These are phyloP conservation scores for Termitomyces sp. DNA, from an alignment of 768 basidiomycete species.

Conservation along the genomic window DNA sequence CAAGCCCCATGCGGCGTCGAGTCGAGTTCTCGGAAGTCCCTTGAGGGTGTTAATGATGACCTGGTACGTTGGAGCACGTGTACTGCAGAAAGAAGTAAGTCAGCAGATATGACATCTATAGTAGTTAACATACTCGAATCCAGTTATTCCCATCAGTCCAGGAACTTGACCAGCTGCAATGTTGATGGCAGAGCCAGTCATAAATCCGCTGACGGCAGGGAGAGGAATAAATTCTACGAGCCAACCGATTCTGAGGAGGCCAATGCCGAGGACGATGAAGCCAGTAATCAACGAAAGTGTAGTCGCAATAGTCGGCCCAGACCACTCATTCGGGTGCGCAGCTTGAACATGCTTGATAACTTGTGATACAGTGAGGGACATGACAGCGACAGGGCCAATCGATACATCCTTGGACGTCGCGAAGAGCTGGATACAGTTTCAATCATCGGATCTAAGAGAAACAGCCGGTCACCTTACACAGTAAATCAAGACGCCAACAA, in stretches of 20 bases:
- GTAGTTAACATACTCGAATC: conserved; percentile 62
- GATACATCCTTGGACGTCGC: conserved; percentile 98
- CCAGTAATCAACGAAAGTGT: conserved; percentile 84
- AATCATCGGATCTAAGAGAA: background rate
- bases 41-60: conserved; percentile 95
- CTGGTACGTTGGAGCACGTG: conserved; percentile 77
- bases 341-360: conserved; percentile 69
- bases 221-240: conserved; percentile 92
- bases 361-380: conserved; percentile 86
- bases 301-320: conserved; percentile 75
- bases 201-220: conserved; percentile 85
- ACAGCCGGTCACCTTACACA: conserved; percentile 48
- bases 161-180: conserved; percentile 90
- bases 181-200: conserved; percentile 97
- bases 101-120: background rate
- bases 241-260: conserved; percentile 89
- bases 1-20: conserved; percentile 92
- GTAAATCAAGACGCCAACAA: conserved; percentile 84
- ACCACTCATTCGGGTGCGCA: conserved; percentile 55
- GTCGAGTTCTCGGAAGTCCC: conserved; percentile 62
- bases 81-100: conserved; percentile 43
- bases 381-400: conserved; percentile 99
- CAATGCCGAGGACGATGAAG: conserved; percentile 88
- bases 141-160: conserved; percentile 82
- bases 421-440: conserved; percentile 60